phyloP scores from a whole-genome alignment of 345 rosid genomes.

The Alliaria petiolata region DNA sequence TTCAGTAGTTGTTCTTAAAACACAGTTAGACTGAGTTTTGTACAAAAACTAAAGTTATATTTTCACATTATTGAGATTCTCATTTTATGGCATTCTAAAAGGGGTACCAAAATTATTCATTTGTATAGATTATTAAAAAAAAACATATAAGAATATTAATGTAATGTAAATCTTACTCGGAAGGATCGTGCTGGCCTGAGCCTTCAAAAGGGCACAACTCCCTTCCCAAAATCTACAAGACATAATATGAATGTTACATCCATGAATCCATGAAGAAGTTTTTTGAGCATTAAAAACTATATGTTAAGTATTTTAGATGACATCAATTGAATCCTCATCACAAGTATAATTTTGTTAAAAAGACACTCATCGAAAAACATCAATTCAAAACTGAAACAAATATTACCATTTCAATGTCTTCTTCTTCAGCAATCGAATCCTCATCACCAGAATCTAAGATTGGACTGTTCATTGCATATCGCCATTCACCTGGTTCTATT shows the following conservation, averaged over 20 bases:
- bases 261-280: background rate
- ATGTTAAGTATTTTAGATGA: background rate
- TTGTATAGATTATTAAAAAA: too few relatives aligned
- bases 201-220: background rate
- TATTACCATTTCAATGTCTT: background rate
- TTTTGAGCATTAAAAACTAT: background rate
- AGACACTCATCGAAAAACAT: background rate
- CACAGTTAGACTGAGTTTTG: too few relatives aligned
- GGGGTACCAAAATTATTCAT: too few relatives aligned
- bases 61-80: too few relatives aligned
- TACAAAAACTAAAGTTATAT: too few relatives aligned
- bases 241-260: background rate
- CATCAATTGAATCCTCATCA: background rate
- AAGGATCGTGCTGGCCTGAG: background rate
- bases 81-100: too few relatives aligned
- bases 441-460: background rate
- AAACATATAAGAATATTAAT: too few relatives aligned
- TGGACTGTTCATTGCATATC: background rate
- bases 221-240: background rate
- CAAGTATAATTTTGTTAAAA: background rate
- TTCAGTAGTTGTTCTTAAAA: too few relatives aligned
- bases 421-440: background rate
- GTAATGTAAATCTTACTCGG: background rate
- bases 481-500: conserved; percentile 5
- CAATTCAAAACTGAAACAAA: background rate